phyloP scores from a whole-genome alignment of 495 filamentous ascomycete genomes.

The Tetracladium marchalianum region DNA sequence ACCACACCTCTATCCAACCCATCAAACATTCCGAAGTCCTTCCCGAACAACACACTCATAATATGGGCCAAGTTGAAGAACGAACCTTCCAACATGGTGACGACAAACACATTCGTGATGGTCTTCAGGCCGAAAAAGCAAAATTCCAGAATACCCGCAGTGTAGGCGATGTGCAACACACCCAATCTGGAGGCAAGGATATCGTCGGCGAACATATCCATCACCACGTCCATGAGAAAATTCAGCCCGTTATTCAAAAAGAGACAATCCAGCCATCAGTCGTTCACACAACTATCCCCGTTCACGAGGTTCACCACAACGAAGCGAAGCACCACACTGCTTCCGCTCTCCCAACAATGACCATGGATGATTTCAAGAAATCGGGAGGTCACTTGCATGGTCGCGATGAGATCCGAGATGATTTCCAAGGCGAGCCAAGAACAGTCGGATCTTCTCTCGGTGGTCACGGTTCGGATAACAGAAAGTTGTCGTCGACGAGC shows the following conservation, averaged over 20 bases:
- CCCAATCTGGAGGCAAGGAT: constrained; percentile 30
- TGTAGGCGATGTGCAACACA: constrained; percentile 37
- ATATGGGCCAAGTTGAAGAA: constrained; percentile 41
- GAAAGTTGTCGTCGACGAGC: constrained; percentile 15
- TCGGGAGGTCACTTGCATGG: constrained; percentile 46
- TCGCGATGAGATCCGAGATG: constrained; percentile 42
- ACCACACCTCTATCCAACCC: constrained; percentile 45
- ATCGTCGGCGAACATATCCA: constrained; percentile 54
- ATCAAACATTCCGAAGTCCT: constrained; percentile 35
- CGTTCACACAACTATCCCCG: constrained; percentile 55
- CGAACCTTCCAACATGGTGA: constrained; percentile 46
- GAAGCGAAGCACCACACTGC: constrained; percentile 48
- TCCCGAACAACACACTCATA: constrained; percentile 38
- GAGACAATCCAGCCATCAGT: constrained; percentile 55
- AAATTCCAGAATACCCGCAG: constrained; percentile 39
- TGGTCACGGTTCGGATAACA: constrained; percentile 10
- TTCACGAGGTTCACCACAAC: constrained; percentile 57
- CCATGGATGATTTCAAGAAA: constrained; percentile 47
- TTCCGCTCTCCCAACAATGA: constrained; percentile 48
- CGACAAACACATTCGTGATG: constrained; percentile 27
- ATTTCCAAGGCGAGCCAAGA: constrained; percentile 46
- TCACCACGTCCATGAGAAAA: constrained; percentile 51
- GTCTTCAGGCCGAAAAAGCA: constrained; percentile 35
- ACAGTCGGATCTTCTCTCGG: constrained; percentile 23
- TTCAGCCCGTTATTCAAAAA: constrained; percentile 58